Percentiles rank a stretch among this genome's conserved stretches.
Conservation (phyloP, 768 basidiomycete genomes). For the Rhodotorula graminis region DNA sequence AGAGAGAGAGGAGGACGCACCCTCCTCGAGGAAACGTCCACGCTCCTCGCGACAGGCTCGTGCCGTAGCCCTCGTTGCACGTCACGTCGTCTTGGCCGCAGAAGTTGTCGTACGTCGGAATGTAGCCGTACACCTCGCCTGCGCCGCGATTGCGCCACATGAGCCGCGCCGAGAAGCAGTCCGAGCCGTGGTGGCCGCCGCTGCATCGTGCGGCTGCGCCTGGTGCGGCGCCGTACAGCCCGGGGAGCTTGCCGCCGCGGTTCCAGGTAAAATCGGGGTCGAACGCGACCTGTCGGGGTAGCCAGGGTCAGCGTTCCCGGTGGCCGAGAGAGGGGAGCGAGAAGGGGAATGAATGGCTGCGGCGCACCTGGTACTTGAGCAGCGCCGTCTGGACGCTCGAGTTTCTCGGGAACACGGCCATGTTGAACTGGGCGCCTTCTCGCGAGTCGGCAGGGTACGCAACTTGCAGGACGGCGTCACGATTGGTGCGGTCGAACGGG, state of each 20-base stretch:
- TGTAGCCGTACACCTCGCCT: constrained; percentile 46
- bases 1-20: neutral
- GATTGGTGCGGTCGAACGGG: neutral
- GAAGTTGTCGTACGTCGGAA: constrained; percentile 42
- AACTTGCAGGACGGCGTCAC: neutral
- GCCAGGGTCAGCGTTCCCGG: too few relatives aligned
- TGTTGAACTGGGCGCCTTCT: constrained; percentile 23
- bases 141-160: constrained; percentile 27
- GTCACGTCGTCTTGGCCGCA: constrained; percentile 39
- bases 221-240: constrained; percentile 27
- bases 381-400: constrained; percentile 15
- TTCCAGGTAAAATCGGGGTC: constrained; percentile 36
- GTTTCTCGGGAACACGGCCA: neutral
- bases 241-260: constrained; percentile 42
- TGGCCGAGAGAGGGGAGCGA: neutral
- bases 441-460: constrained; percentile 13
- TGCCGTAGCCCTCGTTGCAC: constrained; percentile 47
- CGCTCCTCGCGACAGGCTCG: constrained; percentile 44
- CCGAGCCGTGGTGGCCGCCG: constrained; percentile 16
- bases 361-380: constrained; percentile 22
- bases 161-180: constrained; percentile 26
- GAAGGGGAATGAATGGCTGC: neutral
- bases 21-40: constrained; percentile 45
- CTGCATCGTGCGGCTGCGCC: constrained; percentile 11
- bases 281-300: constrained; percentile 42